Evolutionary conservation across 768 basidiomycete genomes (phyloP), one percentile per base, ranked within the genome.

Genomic region (Russula compacta): DNA sequence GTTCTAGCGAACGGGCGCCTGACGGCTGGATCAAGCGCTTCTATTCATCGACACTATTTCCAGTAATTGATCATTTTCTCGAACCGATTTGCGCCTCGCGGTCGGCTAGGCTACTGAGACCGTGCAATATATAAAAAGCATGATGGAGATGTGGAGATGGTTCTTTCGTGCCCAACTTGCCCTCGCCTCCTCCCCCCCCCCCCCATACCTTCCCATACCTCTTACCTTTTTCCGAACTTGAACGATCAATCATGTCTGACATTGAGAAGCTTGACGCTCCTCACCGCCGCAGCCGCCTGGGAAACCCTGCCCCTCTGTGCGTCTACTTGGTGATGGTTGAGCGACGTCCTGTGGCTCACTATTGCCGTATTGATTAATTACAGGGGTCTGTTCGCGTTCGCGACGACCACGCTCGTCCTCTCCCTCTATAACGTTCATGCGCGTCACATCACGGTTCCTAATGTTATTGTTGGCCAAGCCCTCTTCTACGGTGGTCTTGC

Each of bases 401-500:
- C 91, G 15, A 86, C 87, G 7, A 92, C 91, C 11, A 91, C 89
- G 0, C 79, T 92, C 68, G 83, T 92, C 58, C 77, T 92, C 48
- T 91, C 88, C 7, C 64, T 92, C 67, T 87, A 80, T 78, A 92
- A 92, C 69, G 75, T 81, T 40, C 72, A 78, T n/a, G 78, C 81
- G 0, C 79, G 84, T n/a, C 69, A 73, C 24, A 76, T 91, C 62
- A 64, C 68, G 19, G 67, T 70, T 8, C 83, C 88, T 39, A 91
- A 92, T 61, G 81, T 84, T 29, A 83, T 92, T 53, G 79, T 92
- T 52, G 93, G 91, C 56, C 92, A 95, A 91, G 90, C 91, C 19
- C 70, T 90, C 66, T 88, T 84, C 73, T 82, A 82, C 64, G 93
- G 92, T 65, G 93, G 93, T 61, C 83, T 94, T 42, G 84, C 80